A percentile compares a stretch with the other conserved stretches of the same genome.
These are phyloP conservation scores for Saturnispora zaruensis DNA, from an alignment of 805 yeast species.

Conservation along the genomic window DNA sequence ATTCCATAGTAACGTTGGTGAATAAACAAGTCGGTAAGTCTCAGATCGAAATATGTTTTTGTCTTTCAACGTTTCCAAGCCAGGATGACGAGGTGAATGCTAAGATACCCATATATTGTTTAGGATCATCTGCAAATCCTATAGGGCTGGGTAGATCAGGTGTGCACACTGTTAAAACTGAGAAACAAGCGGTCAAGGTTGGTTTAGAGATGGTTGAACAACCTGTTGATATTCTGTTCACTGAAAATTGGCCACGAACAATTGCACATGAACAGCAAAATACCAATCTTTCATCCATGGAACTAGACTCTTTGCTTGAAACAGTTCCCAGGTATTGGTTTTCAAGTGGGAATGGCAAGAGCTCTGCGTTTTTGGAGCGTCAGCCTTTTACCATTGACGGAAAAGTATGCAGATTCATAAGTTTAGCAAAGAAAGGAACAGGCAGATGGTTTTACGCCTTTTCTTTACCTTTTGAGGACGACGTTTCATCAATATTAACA, in stretches of 20 bases:
- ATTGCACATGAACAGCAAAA: constrained; percentile 37
- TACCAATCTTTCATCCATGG: background rate
- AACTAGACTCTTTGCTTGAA: background rate
- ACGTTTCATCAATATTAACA: constrained; percentile 1
- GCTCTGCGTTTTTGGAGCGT: constrained; percentile 44
- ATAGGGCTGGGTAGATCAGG: background rate
- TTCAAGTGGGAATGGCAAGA: constrained; percentile 38
- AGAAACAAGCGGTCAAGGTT: background rate
- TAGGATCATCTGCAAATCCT: background rate
- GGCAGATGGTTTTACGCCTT: constrained; percentile 76
- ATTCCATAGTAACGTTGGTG: background rate
- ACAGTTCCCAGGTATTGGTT: constrained; percentile 62
- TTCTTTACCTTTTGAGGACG: constrained; percentile 18
- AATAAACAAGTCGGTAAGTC: constrained; percentile 1
- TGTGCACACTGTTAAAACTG: background rate
- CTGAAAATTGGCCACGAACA: constrained; percentile 51
- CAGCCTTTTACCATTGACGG: constrained; percentile 38
- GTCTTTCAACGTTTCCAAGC: background rate
- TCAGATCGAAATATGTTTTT: constrained; percentile 1
- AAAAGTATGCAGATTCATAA: constrained; percentile 51
- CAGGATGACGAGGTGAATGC: background rate
- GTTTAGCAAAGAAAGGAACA: constrained; percentile 51
- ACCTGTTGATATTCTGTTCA: constrained; percentile 43
- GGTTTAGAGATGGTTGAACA: background rate
- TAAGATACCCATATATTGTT: constrained; percentile 1